phyloP scores from a whole-genome alignment of 148 eudicot species.

The Arbutus unedo region DNA sequence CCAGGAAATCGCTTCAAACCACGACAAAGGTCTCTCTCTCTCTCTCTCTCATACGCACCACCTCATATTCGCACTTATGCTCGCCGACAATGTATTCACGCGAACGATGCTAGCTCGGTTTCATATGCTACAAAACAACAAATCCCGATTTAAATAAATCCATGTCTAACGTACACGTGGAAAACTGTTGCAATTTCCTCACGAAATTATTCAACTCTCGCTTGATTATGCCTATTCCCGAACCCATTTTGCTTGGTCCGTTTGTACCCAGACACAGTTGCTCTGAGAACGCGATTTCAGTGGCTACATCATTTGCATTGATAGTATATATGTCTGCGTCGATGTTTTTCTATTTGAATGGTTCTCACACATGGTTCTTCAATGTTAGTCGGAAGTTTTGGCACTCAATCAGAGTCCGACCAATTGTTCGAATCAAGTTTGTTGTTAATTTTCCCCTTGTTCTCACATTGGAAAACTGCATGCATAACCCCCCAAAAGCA shows the following conservation, averaged over 20 bases:
- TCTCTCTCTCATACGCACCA: not conserved
- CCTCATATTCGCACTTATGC: not conserved
- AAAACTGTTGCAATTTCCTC: not conserved
- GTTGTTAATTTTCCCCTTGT: not conserved
- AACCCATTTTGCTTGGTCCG: not conserved
- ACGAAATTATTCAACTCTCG: not conserved
- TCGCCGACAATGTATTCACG: not conserved
- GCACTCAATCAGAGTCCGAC: not conserved
- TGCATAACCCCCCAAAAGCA: not conserved
- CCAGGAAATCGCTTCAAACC: constrained; percentile 47
- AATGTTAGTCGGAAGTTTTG: not conserved
- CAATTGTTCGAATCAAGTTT: not conserved
- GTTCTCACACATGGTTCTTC: not conserved
- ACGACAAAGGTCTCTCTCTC: constrained; percentile 43
- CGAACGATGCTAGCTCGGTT: not conserved
- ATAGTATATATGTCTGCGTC: no score
- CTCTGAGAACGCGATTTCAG: not conserved
- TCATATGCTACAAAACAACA: no score
- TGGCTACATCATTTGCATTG: not conserved
- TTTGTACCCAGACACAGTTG: not conserved
- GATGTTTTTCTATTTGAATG: no score
- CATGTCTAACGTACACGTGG: not conserved
- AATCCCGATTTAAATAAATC: no score
- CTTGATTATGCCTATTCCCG: not conserved
- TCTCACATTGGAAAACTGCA: not conserved